Conservation (phyloP, 441 rosid genomes). For the Gossypium davidsonii region DNA sequence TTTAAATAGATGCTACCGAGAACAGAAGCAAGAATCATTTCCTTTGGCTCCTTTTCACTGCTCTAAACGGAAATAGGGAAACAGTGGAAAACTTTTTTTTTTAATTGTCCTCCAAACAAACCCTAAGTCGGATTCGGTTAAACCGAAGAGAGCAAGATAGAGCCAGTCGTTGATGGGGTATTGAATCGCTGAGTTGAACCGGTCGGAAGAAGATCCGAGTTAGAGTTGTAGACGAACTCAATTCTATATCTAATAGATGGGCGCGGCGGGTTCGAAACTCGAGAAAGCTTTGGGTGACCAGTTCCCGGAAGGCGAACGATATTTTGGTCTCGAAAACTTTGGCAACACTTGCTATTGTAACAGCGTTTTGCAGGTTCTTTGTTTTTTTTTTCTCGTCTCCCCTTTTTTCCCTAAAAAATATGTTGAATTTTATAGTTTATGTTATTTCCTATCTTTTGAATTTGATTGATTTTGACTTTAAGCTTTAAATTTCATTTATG, state of each 20-base stretch:
- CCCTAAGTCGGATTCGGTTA: neutral
- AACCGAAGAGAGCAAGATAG: neutral
- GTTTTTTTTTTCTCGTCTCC: neutral
- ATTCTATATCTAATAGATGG: constrained; percentile 45
- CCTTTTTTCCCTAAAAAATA: neutral
- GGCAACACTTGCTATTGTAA: constrained; percentile 98
- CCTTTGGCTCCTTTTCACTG: neutral
- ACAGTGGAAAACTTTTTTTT: neutral
- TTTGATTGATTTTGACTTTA: neutral
- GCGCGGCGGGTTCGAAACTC: constrained; percentile 96
- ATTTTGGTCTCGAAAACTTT: constrained; percentile 95
- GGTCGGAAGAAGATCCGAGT: constrained; percentile 31
- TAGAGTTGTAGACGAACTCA: constrained; percentile 12
- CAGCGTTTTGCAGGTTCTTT: constrained; percentile 86
- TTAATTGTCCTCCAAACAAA: neutral
- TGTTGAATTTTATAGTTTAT: neutral
- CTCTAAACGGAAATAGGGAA: neutral
- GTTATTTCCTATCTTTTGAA: neutral
- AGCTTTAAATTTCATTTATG: neutral
- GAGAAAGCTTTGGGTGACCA: constrained; percentile 99
- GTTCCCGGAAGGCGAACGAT: constrained; percentile 98
- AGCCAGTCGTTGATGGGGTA: neutral
- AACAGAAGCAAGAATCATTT: neutral
- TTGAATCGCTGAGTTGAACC: constrained; percentile 27
- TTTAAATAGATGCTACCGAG: neutral